Evolutionary conservation across 257 asterid species (phyloP).

Genomic region (Buddleja alternifolia): DNA sequence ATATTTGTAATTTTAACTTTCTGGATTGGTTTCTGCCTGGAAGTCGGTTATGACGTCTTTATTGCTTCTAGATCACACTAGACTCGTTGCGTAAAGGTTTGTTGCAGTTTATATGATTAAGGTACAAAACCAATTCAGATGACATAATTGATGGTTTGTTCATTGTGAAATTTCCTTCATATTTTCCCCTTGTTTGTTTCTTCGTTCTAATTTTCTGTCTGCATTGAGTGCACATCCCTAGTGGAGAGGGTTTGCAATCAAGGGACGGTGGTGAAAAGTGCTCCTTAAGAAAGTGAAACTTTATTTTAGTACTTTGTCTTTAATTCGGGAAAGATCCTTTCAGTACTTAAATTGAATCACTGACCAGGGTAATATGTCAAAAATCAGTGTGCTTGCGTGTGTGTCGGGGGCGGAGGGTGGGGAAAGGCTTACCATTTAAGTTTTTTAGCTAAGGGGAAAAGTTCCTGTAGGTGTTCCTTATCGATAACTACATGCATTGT

Average conservation of each 20-base stretch:
- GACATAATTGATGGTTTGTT: not conserved
- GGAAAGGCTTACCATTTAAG: not conserved
- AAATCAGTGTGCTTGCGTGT: not conserved
- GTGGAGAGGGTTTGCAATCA: not conserved
- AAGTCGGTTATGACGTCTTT: not conserved
- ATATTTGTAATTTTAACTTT: slow-evolving; percentile 4
- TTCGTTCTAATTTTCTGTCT: not conserved
- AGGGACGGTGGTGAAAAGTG: not conserved
- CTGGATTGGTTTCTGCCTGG: slow-evolving; percentile 6
- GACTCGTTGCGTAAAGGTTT: not conserved
- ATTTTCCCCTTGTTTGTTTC: not conserved
- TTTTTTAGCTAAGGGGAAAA: not conserved
- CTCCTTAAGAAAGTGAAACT: not conserved
- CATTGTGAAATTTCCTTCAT: not conserved
- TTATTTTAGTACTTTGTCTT: not conserved
- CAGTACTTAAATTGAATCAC: not conserved
- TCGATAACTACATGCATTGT: not conserved
- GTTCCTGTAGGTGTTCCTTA: not conserved
- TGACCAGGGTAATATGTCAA: not conserved
- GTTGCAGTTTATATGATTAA: not conserved
- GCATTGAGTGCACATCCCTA: not conserved
- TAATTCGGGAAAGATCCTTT: not conserved
- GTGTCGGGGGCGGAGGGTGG: not conserved
- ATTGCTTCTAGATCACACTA: slow-evolving; percentile 1
- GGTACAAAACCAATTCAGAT: not conserved